Evolutionary conservation across 768 basidiomycete species (phyloP).

Genomic region (Serendipita vermifera): DNA sequence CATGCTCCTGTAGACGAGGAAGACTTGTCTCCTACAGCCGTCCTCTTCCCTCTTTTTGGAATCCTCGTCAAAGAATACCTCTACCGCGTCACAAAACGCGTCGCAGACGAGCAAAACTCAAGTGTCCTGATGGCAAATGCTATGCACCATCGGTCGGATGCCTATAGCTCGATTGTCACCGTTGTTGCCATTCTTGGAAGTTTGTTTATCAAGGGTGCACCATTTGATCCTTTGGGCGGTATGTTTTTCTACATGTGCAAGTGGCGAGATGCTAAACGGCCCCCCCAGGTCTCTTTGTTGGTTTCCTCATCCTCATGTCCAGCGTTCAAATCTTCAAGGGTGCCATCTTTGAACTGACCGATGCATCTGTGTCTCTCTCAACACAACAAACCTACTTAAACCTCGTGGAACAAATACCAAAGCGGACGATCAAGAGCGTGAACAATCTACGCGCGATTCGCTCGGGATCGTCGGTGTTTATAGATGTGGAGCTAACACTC

Average conservation of each 20-base stretch:
- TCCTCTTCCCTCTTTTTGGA: slow-evolving; percentile 83
- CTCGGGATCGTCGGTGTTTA: slow-evolving; percentile 66
- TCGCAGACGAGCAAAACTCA: slow-evolving; percentile 82
- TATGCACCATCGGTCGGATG: slow-evolving; percentile 93
- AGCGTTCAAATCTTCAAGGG: slow-evolving; percentile 52
- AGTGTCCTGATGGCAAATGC: slow-evolving; percentile 94
- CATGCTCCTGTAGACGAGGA: slow-evolving; percentile 38
- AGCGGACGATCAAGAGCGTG: slow-evolving; percentile 31
- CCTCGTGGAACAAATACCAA: slow-evolving; percentile 31
- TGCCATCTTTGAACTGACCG: slow-evolving; percentile 71
- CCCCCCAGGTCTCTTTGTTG: slow-evolving; percentile 65
- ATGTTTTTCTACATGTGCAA: slow-evolving; percentile 18
- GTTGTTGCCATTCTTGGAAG: slow-evolving; percentile 86
- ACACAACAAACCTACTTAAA: slow-evolving; percentile 42
- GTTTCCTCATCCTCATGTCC: slow-evolving; percentile 74
- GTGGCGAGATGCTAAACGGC: slow-evolving; percentile 8
- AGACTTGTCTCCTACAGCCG: slow-evolving; percentile 79
- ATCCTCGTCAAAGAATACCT: slow-evolving; percentile 85
- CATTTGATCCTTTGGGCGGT: slow-evolving; percentile 93
- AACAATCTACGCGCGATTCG: slow-evolving; percentile 56
- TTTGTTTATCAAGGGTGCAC: slow-evolving; percentile 69
- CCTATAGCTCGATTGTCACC: slow-evolving; percentile 83
- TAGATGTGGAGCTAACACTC: slow-evolving; percentile 71
- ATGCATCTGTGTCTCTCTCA: slow-evolving; percentile 55
- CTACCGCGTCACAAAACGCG: slow-evolving; percentile 75